phyloP scores from a whole-genome alignment of 352 stramenopile genomes.

The Ophiocytium majus region DNA sequence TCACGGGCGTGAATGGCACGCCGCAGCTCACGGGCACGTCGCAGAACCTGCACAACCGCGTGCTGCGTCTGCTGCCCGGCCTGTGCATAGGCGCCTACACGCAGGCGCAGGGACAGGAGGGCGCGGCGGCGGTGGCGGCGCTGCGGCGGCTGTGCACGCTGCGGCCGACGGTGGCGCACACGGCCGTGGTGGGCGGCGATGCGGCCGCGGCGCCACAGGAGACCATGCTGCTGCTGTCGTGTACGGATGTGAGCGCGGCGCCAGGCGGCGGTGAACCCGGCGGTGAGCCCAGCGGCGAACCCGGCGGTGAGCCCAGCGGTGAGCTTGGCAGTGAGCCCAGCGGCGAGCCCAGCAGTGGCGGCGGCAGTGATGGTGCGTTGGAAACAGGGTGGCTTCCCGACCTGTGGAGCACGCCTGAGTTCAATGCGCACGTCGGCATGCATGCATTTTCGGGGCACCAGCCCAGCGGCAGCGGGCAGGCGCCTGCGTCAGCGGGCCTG shows the following conservation, averaged over 20 bases:
- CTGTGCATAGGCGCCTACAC: slow-evolving; percentile 8
- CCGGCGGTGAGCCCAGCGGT: too few species aligned
- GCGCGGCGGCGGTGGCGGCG: neutral
- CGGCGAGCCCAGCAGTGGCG: too few species aligned
- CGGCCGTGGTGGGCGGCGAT: neutral
- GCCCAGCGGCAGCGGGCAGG: too few species aligned
- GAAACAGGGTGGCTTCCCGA: too few species aligned
- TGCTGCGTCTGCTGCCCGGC: neutral
- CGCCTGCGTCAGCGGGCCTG: too few species aligned
- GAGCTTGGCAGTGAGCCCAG: too few species aligned
- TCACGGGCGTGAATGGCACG: neutral
- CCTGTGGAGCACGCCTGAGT: too few species aligned
- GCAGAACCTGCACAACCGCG: neutral
- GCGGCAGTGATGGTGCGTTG: too few species aligned
- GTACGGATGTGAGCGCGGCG: neutral
- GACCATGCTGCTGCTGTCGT: neutral
- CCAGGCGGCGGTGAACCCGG: too few species aligned
- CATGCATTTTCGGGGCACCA: too few species aligned
- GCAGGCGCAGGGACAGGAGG: neutral
- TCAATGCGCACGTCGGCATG: too few species aligned
- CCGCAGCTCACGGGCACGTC: slow-evolving; percentile 19
- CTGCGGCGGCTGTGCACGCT: neutral
- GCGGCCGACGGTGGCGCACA: neutral
- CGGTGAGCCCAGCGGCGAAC: too few species aligned
- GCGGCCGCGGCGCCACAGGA: neutral